A percentile compares a stretch with the other conserved stretches of the same genome.
Evolutionary conservation across 2,329 filamentous ascomycete genomes (phyloP).

Genomic region (Aspergillaceae sp.): DNA sequence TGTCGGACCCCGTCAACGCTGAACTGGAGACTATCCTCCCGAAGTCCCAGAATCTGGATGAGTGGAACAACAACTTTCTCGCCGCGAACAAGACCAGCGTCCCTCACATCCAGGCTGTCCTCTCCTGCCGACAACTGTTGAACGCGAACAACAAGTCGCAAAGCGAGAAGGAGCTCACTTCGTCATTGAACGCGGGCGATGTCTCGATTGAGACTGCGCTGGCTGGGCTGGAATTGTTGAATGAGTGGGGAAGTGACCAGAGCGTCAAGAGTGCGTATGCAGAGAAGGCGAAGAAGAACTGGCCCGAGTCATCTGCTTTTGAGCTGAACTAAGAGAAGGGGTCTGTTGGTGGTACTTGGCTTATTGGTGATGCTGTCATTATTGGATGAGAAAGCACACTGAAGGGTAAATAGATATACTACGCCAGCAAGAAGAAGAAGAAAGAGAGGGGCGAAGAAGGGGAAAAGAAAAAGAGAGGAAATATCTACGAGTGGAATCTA

Average conservation of each 20-base stretch:
- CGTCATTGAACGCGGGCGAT: constrained; percentile 45
- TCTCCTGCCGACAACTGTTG: constrained; percentile 52
- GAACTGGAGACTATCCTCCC: constrained; percentile 56
- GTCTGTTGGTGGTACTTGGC: background rate
- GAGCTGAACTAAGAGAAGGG: constrained; percentile 4
- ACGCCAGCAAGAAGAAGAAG: background rate
- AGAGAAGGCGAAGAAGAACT: constrained; percentile 32
- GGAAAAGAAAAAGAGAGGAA: no score
- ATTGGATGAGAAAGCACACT: background rate
- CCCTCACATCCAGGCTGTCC: constrained; percentile 54
- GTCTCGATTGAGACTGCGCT: constrained; percentile 50
- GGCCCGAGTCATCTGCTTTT: constrained; percentile 34
- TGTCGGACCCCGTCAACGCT: constrained; percentile 59
- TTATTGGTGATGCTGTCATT: background rate
- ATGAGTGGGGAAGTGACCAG: constrained; percentile 43
- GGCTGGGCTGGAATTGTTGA: constrained; percentile 44
- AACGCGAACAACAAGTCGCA: constrained; percentile 48
- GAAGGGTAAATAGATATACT: background rate
- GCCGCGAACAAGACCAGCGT: constrained; percentile 54
- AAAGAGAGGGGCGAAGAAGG: background rate
- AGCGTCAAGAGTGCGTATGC: constrained; percentile 44
- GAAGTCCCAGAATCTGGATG: constrained; percentile 48
- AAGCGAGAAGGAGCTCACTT: constrained; percentile 55
- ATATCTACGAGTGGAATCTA: no score
- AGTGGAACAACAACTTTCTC: constrained; percentile 60